These are phyloP conservation scores for Senna siamea DNA, from an alignment of 306 rosid genomes.

Conservation along the genomic window DNA sequence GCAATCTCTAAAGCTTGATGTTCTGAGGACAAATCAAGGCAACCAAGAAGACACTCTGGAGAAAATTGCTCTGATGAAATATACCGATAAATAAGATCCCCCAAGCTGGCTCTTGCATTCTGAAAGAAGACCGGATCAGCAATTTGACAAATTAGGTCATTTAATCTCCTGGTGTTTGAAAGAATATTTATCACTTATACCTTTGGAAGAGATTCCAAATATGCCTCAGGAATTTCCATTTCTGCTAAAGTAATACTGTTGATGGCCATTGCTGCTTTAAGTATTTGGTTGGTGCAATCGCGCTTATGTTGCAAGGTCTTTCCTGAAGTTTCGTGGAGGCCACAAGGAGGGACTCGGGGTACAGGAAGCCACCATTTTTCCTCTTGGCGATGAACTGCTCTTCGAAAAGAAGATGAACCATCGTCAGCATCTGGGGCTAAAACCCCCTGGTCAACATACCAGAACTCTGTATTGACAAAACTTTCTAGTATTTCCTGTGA, in stretches of 20 bases:
- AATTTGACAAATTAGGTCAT: constrained; percentile 17
- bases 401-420: constrained; percentile 72
- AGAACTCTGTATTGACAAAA: constrained; percentile 75
- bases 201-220: constrained; percentile 89
- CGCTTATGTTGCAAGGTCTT: constrained; percentile 90
- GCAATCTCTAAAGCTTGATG: constrained; percentile 95
- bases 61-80: constrained; percentile 89
- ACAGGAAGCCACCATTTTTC: constrained; percentile 99
- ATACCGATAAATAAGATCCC: constrained; percentile 87
- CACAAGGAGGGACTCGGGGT: constrained; percentile 86
- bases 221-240: constrained; percentile 85
- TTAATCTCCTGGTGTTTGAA: not conserved
- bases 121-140: constrained; percentile 50
- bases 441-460: constrained; percentile 97
- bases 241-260: constrained; percentile 82
- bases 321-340: constrained; percentile 74
- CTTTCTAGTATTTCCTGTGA: constrained; percentile 82
- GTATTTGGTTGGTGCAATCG: constrained; percentile 82
- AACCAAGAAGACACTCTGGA: constrained; percentile 88
- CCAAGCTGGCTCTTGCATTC: constrained; percentile 85
- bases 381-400: constrained; percentile 88
- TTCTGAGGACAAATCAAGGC: constrained; percentile 90
- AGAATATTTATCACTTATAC: constrained; percentile 39
- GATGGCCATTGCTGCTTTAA: constrained; percentile 96
- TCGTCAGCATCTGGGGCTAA: constrained; percentile 72